Evolutionary conservation across 2,329 filamentous ascomycete species (phyloP), one percentile per base, ranked within the genome.

Genomic region (Colletotrichum horii): DNA sequence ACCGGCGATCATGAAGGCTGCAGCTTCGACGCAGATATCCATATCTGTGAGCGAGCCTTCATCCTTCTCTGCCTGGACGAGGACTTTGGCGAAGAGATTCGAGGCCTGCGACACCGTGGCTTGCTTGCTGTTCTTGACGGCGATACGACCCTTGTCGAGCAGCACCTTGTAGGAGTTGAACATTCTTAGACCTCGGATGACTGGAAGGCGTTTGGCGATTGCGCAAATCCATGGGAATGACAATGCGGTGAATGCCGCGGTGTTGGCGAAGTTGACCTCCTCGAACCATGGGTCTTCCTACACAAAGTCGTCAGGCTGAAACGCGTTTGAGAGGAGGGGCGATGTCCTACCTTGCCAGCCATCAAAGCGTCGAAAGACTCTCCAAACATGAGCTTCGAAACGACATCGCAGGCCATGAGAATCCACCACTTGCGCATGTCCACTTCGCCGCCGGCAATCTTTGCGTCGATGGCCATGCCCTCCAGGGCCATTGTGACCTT

Each of bases 341-440:
- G 12, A 14, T 8, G 9, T 70, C 81, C 74, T 78, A 89, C 89
- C 82, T 87, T 80, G 16, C 88, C 88, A 6, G 80, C 80, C 70
- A 91, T 89, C 14, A 92, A 80, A 83, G 88, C 88, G 1, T 81
- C 80, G 74, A 91, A 91, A 2, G 88, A 88, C 26, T 91, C 85
- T 0, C 90, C 90, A 80, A 92, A 92, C 4, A 83, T 87, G 16
- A 92, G 79, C 65, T 90, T 85, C 0, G 86, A 88, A 62, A 91
- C 89, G 1, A 90, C 81, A 78, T 92, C 90, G 0, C 89, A 89
- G 0, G 89, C 81, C 84, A 91, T 86, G 73, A 89, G 90, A 11
- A 86, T 80, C 82, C 85, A 89, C 89, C 89, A 91, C 74, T 90
- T 90, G 76, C 85, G 84, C 0, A 91, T 80, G 76, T 92, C 89